Base-by-base conservation (phyloP, 352 stramenopile genomes). In the Pelagophyceae sp. region DNA sequence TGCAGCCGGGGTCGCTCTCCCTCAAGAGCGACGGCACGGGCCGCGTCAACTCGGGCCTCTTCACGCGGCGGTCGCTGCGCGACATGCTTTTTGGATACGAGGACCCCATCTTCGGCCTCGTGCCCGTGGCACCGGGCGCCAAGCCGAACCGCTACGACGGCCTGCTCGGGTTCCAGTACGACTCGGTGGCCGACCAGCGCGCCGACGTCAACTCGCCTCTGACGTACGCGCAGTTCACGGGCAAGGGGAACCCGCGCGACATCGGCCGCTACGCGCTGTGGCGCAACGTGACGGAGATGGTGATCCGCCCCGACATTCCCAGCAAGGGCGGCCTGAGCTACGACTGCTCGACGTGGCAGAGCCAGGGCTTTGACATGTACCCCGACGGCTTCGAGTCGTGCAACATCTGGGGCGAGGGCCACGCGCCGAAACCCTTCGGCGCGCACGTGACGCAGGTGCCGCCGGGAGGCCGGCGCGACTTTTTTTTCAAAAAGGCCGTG, bases 61-160 rank as follows among this genome's bases (percentile, higher is more conserved):
- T 72, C 63, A 38, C 6, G 3, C 63, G 63, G 2, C 29, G 63
- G 19, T 33, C 63, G 35, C 63, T 45, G 5, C 35, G 63, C 5
- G 63, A 72, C 29, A 3, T 72, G 29, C 31, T 72, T 15, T 72
- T 50, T 29, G 63, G 63, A 17, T 72, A 72, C 63, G 5, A 72
- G 5, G 63, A 72, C 63, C 31, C 3, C 5, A 38, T 72, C 31
- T 45, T 72, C 19, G n/a, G 40, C 31, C 35, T 72, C 31, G 19
- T 72, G 31, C 31, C 31, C 63, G 15, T 11, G 58, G 20, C 5
- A 27, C 20, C 31, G 58, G 5, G 3, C 23, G 15, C 58, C 15
- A 15, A 27, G 15, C 6, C 29, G 31, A 15, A 19, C 31, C 11
- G 15, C 15, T 70, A 70, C 61, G 61, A 15, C 20, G 61, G 61